phyloP scores from a whole-genome alignment of 805 yeast species.

The Candida coquimbonensis region DNA sequence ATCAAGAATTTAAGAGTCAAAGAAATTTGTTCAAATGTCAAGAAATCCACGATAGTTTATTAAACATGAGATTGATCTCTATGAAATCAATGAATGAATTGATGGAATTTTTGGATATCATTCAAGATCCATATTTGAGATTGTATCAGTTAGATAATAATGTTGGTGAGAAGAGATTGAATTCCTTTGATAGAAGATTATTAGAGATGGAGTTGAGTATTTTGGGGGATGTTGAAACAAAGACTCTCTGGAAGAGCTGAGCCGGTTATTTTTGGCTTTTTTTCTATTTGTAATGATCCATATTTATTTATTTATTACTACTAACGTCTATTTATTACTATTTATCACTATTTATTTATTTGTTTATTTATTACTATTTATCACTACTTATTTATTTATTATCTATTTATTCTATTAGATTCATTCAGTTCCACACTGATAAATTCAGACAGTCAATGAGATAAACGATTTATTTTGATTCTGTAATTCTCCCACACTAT shows the following conservation, averaged over 20 bases:
- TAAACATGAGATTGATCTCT: constrained; percentile 4
- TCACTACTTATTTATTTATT: neutral
- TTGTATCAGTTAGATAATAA: constrained; percentile 3
- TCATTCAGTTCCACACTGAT: no score
- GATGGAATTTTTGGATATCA: constrained; percentile 2
- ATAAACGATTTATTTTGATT: no score
- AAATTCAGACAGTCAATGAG: no score
- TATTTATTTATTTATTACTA: neutral
- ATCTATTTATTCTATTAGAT: no score
- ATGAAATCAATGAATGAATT: constrained; percentile 9
- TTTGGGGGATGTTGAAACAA: constrained; percentile 14
- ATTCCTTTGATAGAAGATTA: constrained; percentile 9
- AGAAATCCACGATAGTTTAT: constrained; percentile 4
- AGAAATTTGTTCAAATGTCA: constrained; percentile 9
- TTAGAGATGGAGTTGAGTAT: constrained; percentile 18
- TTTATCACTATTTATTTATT: constrained; percentile 1
- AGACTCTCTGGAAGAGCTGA: neutral
- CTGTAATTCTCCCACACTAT: no score
- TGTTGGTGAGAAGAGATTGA: neutral
- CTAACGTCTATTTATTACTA: neutral
- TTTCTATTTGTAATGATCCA: neutral
- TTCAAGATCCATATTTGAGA: constrained; percentile 10
- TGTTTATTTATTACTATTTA: neutral
- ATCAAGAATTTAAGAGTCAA: constrained; percentile 4
- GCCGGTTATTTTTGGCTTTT: no score